These are phyloP conservation scores for Pichia sp. DNA, from an alignment of 1,139 yeast species.

Conservation along the genomic window DNA sequence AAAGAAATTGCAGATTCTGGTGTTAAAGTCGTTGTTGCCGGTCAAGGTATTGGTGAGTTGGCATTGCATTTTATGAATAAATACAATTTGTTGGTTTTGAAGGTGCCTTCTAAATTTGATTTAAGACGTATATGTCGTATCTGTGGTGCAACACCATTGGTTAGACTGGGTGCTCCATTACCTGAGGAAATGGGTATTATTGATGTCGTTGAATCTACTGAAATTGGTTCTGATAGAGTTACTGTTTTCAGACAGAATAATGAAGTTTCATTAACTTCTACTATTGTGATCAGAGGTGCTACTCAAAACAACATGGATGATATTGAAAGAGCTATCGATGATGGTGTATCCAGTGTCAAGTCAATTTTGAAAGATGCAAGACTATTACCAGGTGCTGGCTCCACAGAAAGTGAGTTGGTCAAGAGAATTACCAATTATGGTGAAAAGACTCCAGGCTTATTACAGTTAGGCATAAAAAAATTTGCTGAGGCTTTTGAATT, in stretches of 20 bases:
- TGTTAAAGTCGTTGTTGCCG: slow-evolving; percentile 82
- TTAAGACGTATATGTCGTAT: slow-evolving; percentile 90
- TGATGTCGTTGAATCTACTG: slow-evolving; percentile 83
- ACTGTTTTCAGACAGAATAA: slow-evolving; percentile 81
- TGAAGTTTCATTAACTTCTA: slow-evolving; percentile 68
- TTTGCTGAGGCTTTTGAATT: slow-evolving; percentile 94
- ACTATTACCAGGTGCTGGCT: slow-evolving; percentile 94
- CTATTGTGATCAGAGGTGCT: slow-evolving; percentile 92
- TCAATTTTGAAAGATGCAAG: slow-evolving; percentile 75
- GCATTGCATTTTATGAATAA: slow-evolving; percentile 91
- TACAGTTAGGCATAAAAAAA: slow-evolving; percentile 89
- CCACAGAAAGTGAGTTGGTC: slow-evolving; percentile 87
- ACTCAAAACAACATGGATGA: slow-evolving; percentile 94
- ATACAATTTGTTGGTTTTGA: slow-evolving; percentile 73
- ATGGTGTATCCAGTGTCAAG: slow-evolving; percentile 89
- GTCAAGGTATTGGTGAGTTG: slow-evolving; percentile 86
- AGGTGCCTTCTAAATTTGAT: slow-evolving; percentile 91
- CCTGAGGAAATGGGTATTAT: slow-evolving; percentile 89
- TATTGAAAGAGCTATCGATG: slow-evolving; percentile 94
- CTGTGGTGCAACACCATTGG: slow-evolving; percentile 95
- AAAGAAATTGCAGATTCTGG: slow-evolving; percentile 82
- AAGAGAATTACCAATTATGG: slow-evolving; percentile 75
- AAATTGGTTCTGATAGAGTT: slow-evolving; percentile 96
- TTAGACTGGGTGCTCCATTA: slow-evolving; percentile 91
- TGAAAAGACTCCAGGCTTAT: slow-evolving; percentile 86